Evolutionary conservation across 352 stramenopile genomes (phyloP).

Genomic region (Thraustochytrium sp.): DNA sequence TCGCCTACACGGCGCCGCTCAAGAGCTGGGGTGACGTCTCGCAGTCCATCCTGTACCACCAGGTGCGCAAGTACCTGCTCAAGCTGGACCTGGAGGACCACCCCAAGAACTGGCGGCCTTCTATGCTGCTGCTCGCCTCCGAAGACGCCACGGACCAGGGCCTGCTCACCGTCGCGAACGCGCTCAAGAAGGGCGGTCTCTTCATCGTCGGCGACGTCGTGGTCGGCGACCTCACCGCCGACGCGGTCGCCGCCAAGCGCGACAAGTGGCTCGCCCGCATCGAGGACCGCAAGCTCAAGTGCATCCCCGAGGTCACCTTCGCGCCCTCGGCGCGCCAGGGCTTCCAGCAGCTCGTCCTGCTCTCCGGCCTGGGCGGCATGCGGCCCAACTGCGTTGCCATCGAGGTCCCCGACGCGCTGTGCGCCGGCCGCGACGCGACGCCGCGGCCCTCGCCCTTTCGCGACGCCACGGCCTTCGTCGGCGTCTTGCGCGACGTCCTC

Average conservation of each 20-base stretch:
- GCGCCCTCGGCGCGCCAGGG: conserved; percentile 54
- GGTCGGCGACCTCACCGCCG: conserved; percentile 45
- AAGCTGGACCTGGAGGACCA: conserved; percentile 64
- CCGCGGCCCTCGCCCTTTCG: not conserved
- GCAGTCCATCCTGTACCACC: conserved; percentile 64
- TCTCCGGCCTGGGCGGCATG: conserved; percentile 64
- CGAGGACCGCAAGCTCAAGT: conserved; percentile 24
- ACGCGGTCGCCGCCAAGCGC: conserved; percentile 46
- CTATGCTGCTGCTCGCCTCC: conserved; percentile 59
- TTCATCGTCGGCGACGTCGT: conserved; percentile 65
- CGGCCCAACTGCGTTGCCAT: conserved; percentile 64
- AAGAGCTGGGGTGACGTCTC: conserved; percentile 62
- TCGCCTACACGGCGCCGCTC: conserved; percentile 60
- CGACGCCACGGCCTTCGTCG: not conserved
- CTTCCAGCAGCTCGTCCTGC: conserved; percentile 65
- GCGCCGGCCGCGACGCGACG: not conserved
- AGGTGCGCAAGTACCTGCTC: conserved; percentile 71
- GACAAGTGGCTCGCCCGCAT: conserved; percentile 53
- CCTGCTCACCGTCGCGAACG: conserved; percentile 58
- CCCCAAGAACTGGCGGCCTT: conserved; percentile 69
- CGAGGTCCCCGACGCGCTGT: conserved; percentile 49
- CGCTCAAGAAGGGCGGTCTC: conserved; percentile 69
- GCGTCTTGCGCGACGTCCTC: conserved; percentile 2
- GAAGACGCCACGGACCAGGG: conserved; percentile 56
- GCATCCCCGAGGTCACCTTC: conserved; percentile 36